Conservation (phyloP, 495 filamentous ascomycete genomes). For the Letharia lupina region DNA sequence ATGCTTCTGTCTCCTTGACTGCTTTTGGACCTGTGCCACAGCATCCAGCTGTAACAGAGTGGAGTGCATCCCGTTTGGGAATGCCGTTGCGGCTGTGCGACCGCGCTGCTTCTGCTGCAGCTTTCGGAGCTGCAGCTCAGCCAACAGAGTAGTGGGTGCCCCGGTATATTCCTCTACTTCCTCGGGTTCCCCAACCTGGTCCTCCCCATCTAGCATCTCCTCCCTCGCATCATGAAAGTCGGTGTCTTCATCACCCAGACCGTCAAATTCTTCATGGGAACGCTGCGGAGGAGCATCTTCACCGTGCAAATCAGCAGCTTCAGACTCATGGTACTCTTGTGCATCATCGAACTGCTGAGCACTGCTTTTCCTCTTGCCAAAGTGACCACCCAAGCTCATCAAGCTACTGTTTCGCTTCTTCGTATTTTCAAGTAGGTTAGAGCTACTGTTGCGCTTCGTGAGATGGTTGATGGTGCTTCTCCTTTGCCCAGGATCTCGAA, state of each 20-base stretch:
- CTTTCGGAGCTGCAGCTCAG: constrained; percentile 85
- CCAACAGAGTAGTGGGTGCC: constrained; percentile 79
- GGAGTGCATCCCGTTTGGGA: constrained; percentile 71
- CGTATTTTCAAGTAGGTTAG: constrained; percentile 19
- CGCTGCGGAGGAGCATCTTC: constrained; percentile 20
- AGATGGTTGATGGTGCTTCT: constrained; percentile 19
- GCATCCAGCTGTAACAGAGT: constrained; percentile 87
- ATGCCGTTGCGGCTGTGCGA: constrained; percentile 55
- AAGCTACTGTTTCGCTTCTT: constrained; percentile 24
- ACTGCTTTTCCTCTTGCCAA: constrained; percentile 25
- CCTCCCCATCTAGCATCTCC: constrained; percentile 30
- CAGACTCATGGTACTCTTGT: constrained; percentile 28
- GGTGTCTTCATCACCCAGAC: constrained; percentile 20
- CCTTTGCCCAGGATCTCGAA: constrained; percentile 20
- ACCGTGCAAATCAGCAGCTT: constrained; percentile 36
- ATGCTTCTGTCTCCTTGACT: constrained; percentile 60
- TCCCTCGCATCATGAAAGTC: constrained; percentile 26
- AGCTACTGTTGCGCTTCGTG: constrained; percentile 22
- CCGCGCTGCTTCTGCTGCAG: constrained; percentile 69
- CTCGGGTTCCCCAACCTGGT: constrained; percentile 34
- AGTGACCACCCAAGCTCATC: constrained; percentile 22
- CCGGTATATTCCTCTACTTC: constrained; percentile 50
- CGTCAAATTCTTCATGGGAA: constrained; percentile 23
- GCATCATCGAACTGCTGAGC: constrained; percentile 13
- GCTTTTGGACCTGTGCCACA: constrained; percentile 77